phyloP scores from a whole-genome alignment of 2,329 filamentous ascomycete genomes.

The Chaetomium sp. region DNA sequence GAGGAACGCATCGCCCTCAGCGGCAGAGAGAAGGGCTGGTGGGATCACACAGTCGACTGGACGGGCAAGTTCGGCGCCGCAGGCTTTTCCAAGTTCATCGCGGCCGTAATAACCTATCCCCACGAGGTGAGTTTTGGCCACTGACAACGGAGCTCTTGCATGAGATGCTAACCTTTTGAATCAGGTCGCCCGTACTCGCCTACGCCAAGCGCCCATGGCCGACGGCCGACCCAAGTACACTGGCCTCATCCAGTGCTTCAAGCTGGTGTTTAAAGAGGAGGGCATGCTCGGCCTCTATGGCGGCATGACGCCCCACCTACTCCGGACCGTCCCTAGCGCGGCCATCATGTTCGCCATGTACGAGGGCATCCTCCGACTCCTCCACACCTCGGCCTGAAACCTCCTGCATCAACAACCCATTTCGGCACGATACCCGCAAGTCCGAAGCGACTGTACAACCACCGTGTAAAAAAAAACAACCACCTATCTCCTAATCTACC shows the following conservation, averaged over 20 bases:
- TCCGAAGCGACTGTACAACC: conserved; percentile 18
- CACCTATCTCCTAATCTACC: conserved; percentile 8
- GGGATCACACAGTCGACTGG: conserved; percentile 77
- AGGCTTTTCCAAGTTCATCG: conserved; percentile 82
- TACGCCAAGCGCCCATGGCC: conserved; percentile 79
- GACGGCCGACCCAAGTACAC: conserved; percentile 80
- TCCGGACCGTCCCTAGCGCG: conserved; percentile 87
- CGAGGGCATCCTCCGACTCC: conserved; percentile 57
- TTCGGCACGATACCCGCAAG: not conserved
- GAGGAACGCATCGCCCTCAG: conserved; percentile 59
- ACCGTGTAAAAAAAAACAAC: conserved; percentile 15
- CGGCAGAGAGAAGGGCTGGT: conserved; percentile 65
- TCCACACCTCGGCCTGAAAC: conserved; percentile 39
- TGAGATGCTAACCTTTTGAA: conserved; percentile 22
- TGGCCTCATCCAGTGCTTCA: conserved; percentile 85
- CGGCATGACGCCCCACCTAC: conserved; percentile 85
- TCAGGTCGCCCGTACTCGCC: conserved; percentile 76
- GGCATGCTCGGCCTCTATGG: conserved; percentile 85
- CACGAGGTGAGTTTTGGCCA: conserved; percentile 70
- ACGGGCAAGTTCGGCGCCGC: conserved; percentile 78
- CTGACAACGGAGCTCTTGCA: not conserved
- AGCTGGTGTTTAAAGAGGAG: conserved; percentile 84
- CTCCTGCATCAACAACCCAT: not conserved
- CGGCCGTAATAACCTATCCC: conserved; percentile 83
- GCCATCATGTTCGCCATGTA: conserved; percentile 97